Base-by-base conservation (phyloP, 305 asterid species). In the Fraxinus xanthoxyloides region DNA sequence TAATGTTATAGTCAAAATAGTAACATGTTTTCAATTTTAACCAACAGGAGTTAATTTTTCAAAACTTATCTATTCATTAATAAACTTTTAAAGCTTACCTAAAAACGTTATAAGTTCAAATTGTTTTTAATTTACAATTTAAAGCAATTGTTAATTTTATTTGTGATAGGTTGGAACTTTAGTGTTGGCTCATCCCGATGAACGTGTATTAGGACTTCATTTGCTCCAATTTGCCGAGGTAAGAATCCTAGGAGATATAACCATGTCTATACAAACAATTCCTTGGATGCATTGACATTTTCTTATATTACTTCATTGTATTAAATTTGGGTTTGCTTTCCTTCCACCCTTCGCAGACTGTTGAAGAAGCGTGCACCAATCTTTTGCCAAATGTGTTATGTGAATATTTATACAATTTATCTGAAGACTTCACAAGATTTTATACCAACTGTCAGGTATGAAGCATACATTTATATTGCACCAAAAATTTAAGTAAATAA, bases 361-460 rank as follows among this genome's bases (percentile, higher is more conserved):
- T 94, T 40, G 94, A 92, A 82, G 99, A 93, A 67, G 90, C 98
- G 12, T 92, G 95, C 83, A 86, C 90, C 32, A 91, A 80, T 90
- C 92, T 96, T 36, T 81, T 86, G 8, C 99, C 99, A 0, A 93
- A 91, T 79, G 82, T 83, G 26, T 74, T 93, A 85, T 96, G 99
- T 82, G 98, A 96, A 86, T 96, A 92, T 81, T 87, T 94, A 17
- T 96, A 93, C 88, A 93, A 91, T 72, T 74, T 96, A 86, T 96
- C 99, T 0, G 98, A 94, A 86, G 93, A 90, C 89, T 96, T 91
- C 90, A 90, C 98, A 28, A 85, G 86, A 86, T 96, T 96, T 80
- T 94, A 93, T 70, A 90, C 97, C 43, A 93, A 90, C 86, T 96
- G 99, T 73, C 94, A 90, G 99, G 99, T 96, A 91, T 72, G 82